Conservation (phyloP, 1,139 yeast species). For the Taiozyma onychis region DNA sequence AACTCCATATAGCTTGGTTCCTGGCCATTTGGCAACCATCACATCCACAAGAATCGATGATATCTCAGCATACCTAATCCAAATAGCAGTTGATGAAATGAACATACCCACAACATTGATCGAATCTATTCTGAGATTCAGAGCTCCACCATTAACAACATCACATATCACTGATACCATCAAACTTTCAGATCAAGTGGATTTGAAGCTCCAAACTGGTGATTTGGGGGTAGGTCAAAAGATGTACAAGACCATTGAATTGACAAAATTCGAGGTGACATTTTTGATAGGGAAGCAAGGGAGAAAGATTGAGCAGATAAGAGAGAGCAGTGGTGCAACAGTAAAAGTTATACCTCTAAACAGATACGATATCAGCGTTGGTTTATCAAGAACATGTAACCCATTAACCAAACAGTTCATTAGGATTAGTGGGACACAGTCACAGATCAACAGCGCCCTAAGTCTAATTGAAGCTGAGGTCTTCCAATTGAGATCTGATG, state of each 20-base stretch:
- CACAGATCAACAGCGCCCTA: constrained; percentile 22
- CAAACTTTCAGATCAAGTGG: not conserved
- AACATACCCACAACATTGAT: not conserved
- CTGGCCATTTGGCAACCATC: constrained; percentile 8
- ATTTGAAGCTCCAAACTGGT: not conserved
- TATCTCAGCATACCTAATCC: not conserved
- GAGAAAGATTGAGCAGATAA: constrained; percentile 22
- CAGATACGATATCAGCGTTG: constrained; percentile 8
- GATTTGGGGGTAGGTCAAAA: not conserved
- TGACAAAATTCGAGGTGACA: constrained; percentile 27
- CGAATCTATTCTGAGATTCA: not conserved
- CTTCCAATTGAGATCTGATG: constrained; percentile 15
- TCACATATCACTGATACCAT: not conserved
- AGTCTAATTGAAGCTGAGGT: constrained; percentile 23
- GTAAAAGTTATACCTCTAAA: constrained; percentile 29
- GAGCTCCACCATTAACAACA: not conserved
- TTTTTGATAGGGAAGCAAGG: constrained; percentile 31
- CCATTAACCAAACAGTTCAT: constrained; percentile 21
- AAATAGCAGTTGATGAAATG: not conserved
- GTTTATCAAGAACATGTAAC: constrained; percentile 5
- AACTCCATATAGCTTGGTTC: constrained; percentile 7
- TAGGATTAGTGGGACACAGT: constrained; percentile 26
- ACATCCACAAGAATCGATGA: constrained; percentile 1
- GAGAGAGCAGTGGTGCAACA: constrained; percentile 24
- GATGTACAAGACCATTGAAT: constrained; percentile 13